Percentiles rank a stretch among this genome's conserved stretches.
Evolutionary conservation across 2,329 filamentous ascomycete genomes (phyloP).

Genomic region (Exophiala sp.): DNA sequence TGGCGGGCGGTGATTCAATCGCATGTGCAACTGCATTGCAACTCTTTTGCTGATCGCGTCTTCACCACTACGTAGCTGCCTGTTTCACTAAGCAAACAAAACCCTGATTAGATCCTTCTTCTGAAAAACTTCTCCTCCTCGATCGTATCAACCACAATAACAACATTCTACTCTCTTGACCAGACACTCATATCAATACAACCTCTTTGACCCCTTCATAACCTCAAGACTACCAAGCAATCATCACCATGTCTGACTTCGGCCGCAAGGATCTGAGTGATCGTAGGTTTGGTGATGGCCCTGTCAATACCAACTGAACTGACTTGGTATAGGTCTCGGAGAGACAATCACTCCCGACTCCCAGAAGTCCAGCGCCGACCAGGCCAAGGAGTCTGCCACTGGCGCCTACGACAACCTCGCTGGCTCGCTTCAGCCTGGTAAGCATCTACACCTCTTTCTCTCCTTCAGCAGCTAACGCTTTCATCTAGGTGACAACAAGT

Average conservation of each 20-base stretch:
- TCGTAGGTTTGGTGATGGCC: conserved; percentile 30
- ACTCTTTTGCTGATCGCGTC: no score
- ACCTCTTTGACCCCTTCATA: not conserved
- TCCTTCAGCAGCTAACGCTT: not conserved
- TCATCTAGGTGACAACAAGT: conserved; percentile 52
- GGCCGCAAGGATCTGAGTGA: conserved; percentile 60
- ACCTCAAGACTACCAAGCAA: conserved; percentile 12
- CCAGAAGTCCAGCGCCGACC: conserved; percentile 59
- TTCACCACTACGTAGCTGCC: no score
- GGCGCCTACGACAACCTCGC: conserved; percentile 54
- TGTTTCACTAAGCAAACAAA: no score
- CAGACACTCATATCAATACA: not conserved
- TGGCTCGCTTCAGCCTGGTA: conserved; percentile 38
- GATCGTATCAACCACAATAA: no score
- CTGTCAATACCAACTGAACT: not conserved
- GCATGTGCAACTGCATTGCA: no score
- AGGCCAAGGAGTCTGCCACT: conserved; percentile 56
- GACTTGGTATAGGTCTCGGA: conserved; percentile 40
- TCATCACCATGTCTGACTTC: conserved; percentile 48
- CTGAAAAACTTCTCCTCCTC: no score
- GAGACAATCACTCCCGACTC: conserved; percentile 58
- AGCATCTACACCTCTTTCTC: conserved; percentile 7
- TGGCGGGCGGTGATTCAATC: no score
- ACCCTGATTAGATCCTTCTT: no score
- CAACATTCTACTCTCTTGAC: no score